These are phyloP conservation scores for Linum tenue DNA, from an alignment of 345 rosid genomes.

Conservation along the genomic window DNA sequence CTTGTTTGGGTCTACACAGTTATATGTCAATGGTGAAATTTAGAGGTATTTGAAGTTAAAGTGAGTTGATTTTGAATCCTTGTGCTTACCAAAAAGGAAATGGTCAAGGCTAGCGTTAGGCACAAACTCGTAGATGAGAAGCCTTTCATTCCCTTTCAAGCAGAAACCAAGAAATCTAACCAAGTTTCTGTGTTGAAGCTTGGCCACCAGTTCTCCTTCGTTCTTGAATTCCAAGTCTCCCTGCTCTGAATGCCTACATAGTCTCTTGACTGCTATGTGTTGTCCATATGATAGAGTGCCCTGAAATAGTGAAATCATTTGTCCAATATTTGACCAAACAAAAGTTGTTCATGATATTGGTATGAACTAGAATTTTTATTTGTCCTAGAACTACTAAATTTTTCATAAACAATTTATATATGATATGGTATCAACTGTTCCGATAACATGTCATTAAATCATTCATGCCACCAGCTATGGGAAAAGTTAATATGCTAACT, in stretches of 20 bases:
- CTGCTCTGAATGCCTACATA: conserved; percentile 31
- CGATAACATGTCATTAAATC: too few species aligned
- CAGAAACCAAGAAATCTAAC: conserved; percentile 41
- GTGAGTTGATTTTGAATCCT: background rate
- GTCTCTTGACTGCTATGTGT: conserved; percentile 40
- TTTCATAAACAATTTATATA: too few species aligned
- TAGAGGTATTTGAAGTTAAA: too few species aligned
- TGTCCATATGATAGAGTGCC: conserved; percentile 32
- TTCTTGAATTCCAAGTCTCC: conserved; percentile 41
- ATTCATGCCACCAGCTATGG: too few species aligned
- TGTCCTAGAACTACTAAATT: too few species aligned
- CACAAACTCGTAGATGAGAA: conserved; percentile 46
- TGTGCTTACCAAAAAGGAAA: conserved; percentile 14
- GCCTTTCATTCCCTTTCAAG: conserved; percentile 31
- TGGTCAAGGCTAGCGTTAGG: conserved; percentile 39
- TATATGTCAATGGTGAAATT: too few species aligned
- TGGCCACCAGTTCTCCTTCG: conserved; percentile 34
- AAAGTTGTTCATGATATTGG: too few species aligned
- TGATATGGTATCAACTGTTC: too few species aligned
- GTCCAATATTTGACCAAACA: too few species aligned
- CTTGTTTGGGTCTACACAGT: conserved; percentile 6
- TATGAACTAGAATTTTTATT: too few species aligned
- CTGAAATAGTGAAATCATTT: conserved; percentile 13
- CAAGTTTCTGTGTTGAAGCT: conserved; percentile 46
- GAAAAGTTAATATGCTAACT: too few species aligned